Evolutionary conservation across 2,329 filamentous ascomycete genomes (phyloP).

Genomic region (Exophiala mesophila): DNA sequence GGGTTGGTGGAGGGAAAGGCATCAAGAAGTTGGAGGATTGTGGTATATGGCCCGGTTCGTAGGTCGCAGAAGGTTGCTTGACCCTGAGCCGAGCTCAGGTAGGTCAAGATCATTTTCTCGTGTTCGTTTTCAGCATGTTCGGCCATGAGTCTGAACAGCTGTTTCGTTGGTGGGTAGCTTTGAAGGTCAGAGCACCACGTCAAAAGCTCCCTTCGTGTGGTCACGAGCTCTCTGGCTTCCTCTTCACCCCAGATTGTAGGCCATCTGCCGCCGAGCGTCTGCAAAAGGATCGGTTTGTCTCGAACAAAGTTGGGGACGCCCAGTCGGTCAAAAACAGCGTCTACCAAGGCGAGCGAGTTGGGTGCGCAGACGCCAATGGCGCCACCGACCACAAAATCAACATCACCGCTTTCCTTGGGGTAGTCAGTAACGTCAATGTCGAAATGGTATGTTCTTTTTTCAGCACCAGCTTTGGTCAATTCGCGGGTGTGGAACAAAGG

Average conservation of each 20-base stretch:
- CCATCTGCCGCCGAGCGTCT: conserved; percentile 80
- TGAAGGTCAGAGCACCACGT: conserved; percentile 95
- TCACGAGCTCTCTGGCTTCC: conserved; percentile 74
- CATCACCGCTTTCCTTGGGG: conserved; percentile 68
- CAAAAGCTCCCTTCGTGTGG: conserved; percentile 83
- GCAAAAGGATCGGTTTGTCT: conserved; percentile 74
- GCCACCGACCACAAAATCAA: conserved; percentile 94
- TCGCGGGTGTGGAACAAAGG: conserved; percentile 79
- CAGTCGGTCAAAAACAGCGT: conserved; percentile 77
- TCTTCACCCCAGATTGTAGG: conserved; percentile 98
- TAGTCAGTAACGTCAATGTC: conserved; percentile 96
- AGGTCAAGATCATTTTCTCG: conserved; percentile 84
- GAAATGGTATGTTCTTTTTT: conserved; percentile 97
- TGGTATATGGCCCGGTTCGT: conserved; percentile 80
- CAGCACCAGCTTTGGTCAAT: conserved; percentile 78
- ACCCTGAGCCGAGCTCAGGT: conserved; percentile 81
- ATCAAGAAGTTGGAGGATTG: conserved; percentile 75
- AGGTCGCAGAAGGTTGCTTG: conserved; percentile 92
- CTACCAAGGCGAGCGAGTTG: conserved; percentile 71
- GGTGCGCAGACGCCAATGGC: conserved; percentile 91
- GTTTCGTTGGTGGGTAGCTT: conserved; percentile 86
- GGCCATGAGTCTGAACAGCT: conserved; percentile 74
- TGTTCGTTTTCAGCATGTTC: conserved; percentile 74
- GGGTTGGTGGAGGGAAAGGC: conserved; percentile 91
- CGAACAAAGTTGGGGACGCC: conserved; percentile 75